Percentiles rank a stretch among this genome's conserved stretches.
Conservation (phyloP, 345 rosid species). For the Gossypium longicalyx region DNA sequence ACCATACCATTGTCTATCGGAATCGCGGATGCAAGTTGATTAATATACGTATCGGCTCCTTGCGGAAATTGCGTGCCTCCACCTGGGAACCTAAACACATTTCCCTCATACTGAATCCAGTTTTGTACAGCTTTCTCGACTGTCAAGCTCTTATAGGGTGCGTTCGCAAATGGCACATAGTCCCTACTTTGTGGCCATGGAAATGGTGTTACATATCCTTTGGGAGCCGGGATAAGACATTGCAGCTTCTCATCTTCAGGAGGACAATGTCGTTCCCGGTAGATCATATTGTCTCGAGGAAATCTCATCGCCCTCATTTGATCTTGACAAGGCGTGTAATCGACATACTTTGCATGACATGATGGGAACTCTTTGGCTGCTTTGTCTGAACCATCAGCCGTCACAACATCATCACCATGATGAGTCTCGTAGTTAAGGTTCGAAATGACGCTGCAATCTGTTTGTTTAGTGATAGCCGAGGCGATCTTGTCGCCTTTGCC, state of each 20-base stretch:
- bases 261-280: slow-evolving; percentile 9
- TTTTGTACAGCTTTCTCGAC: slow-evolving; percentile 71
- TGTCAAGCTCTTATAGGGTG: slow-evolving; percentile 45
- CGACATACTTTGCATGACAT: slow-evolving; percentile 38
- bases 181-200: slow-evolving; percentile 29
- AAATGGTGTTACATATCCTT: slow-evolving; percentile 11
- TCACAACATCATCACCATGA: slow-evolving; percentile 5
- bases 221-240: slow-evolving; percentile 2
- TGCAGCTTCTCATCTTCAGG: slow-evolving; percentile 1
- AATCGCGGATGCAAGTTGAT: slow-evolving; percentile 56
- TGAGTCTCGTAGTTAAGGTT: slow-evolving; percentile 16
- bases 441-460: slow-evolving; percentile 2
- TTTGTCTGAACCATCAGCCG: slow-evolving; percentile 16
- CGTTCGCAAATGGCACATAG: slow-evolving; percentile 63
- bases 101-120: slow-evolving; percentile 67
- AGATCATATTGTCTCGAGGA: slow-evolving; percentile 51
- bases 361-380: slow-evolving; percentile 33
- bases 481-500: slow-evolving; percentile 48
- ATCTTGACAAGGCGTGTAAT: slow-evolving; percentile 71
- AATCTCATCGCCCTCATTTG: slow-evolving; percentile 61
- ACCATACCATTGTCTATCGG: slow-evolving; percentile 54
- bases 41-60: slow-evolving; percentile 57
- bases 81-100: slow-evolving; percentile 68
- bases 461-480: slow-evolving; percentile 34
- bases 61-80: slow-evolving; percentile 66